These are phyloP conservation scores for Pisolithus marmoratus DNA, from an alignment of 768 basidiomycete genomes.

Conservation along the genomic window DNA sequence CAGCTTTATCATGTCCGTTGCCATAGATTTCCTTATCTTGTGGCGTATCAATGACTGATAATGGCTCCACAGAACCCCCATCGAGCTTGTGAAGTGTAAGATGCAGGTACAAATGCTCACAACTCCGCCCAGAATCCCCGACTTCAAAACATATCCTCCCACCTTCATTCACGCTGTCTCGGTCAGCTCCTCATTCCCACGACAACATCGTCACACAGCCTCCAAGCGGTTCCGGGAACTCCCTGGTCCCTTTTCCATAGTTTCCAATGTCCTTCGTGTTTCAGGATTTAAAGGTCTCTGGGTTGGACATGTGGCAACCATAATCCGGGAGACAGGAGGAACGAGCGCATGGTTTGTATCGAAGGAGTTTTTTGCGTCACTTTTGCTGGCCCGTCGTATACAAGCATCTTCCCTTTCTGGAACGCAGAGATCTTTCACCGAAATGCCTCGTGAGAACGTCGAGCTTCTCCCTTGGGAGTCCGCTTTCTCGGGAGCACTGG, in stretches of 20 bases:
- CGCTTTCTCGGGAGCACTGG: conserved; percentile 71
- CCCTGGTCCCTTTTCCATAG: conserved; percentile 48
- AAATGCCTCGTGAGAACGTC: background rate
- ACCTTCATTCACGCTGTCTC: conserved; percentile 9
- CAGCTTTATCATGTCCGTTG: conserved; percentile 73
- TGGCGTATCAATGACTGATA: conserved; percentile 2
- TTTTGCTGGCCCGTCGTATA: conserved; percentile 48
- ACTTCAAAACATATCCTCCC: conserved; percentile 11
- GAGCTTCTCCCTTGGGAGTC: conserved; percentile 59
- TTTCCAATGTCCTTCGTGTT: conserved; percentile 37
- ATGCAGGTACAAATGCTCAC: conserved; percentile 88
- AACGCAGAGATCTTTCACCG: background rate
- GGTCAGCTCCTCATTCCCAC: conserved; percentile 1
- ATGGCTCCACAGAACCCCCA: conserved; percentile 61
- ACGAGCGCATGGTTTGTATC: conserved; percentile 82
- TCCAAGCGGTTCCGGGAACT: conserved; percentile 18
- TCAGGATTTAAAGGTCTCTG: conserved; percentile 69
- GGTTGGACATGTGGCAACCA: conserved; percentile 81
- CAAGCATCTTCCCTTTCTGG: conserved; percentile 4
- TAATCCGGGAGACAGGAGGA: conserved; percentile 85
- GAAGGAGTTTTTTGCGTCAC: conserved; percentile 69
- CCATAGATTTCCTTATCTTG: background rate
- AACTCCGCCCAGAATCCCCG: conserved; percentile 9
- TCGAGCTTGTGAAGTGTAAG: conserved; percentile 90
- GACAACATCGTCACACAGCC: conserved; percentile 8